Base-by-base conservation (phyloP, 768 basidiomycete genomes). In the Coprinopsis cinerea region DNA sequence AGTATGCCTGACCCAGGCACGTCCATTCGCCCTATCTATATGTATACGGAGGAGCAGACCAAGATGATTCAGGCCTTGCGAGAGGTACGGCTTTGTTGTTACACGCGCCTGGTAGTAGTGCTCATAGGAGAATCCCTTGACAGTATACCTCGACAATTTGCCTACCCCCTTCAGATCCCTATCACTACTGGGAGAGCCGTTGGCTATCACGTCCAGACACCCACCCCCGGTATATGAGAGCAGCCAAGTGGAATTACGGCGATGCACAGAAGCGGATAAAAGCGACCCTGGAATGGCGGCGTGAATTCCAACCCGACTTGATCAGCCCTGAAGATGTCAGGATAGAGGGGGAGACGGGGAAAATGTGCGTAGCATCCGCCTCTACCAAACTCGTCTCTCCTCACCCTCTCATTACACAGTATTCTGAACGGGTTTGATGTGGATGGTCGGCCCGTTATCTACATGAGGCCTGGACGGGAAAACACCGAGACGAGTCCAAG, bases 401-500 rank as follows among this genome's bases (percentile, higher is more conserved):
- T 39, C 40, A 37, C 25, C 25, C 26, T 22, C 15, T 41, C 1
- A 24, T 20, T 13, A 4, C 30, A 4, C 55, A 92, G 90, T 39
- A 76, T 92, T 41, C 66, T 92, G 40, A 89, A 81, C 48, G 91
- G 92, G 5, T 93, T 92, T 56, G 91, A 94, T 66, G 75, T 73
- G 45, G 88, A 92, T 49, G 89, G 88, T 3, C 74, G 92, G n/a
- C 91, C 92, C 0, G 84, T 93, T 36, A 69, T 94, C 13, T 92
- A 92, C 66, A 83, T 94, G 82, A 82, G 89, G 14, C 91, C 92
- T 0, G 90, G 89, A 23, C 75, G 81, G 52, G 89, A 94, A 62
- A 93, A 92, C 63, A 92, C 91, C 6, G 77, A 85, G 56, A 77
- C 77, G 1, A 78, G 82, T 53, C 81, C 84, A 2, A 77, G 89